Conservation (phyloP, 2,329 filamentous ascomycete species). For the Arachnomyces sp. region DNA sequence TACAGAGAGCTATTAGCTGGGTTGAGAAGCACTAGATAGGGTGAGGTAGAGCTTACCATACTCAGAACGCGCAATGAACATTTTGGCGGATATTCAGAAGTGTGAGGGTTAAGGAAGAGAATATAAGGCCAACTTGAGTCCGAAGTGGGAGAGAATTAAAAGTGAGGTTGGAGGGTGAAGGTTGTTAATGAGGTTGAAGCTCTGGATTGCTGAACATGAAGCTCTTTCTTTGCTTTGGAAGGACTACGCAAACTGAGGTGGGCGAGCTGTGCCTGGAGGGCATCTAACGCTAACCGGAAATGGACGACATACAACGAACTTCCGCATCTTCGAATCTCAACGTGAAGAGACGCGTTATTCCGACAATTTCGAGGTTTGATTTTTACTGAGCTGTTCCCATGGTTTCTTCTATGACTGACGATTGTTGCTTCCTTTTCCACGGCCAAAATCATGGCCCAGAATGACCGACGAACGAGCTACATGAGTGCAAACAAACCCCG, state of each 20-base stretch:
- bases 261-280: conserved; percentile 10
- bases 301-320: conserved; percentile 13
- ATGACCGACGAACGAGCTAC: conserved; percentile 33
- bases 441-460: conserved; percentile 29
- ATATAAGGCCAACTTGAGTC: conserved; percentile 7
- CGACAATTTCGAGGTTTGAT: too few relatives aligned
- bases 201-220: conserved; percentile 3
- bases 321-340: conserved; percentile 6
- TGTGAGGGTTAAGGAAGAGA: conserved; percentile 6
- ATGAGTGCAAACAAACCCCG: conserved; percentile 32
- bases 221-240: conserved; percentile 6
- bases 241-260: conserved; percentile 12
- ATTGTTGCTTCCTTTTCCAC: conserved; percentile 15
- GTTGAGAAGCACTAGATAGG: conserved; percentile 9
- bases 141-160: neutral
- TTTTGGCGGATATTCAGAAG: conserved; percentile 43
- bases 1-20: conserved; percentile 40
- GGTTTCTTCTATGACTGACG: conserved; percentile 15
- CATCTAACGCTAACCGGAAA: conserved; percentile 17
- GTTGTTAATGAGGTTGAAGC: conserved; percentile 2
- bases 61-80: conserved; percentile 99
- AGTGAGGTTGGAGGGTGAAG: conserved; percentile 1
- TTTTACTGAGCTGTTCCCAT: neutral
- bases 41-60: conserved; percentile 64
- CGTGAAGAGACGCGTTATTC: too few relatives aligned